Evolutionary conservation across 164 flowering plant genomes (phyloP).

Genomic region (Vitis cinerea): DNA sequence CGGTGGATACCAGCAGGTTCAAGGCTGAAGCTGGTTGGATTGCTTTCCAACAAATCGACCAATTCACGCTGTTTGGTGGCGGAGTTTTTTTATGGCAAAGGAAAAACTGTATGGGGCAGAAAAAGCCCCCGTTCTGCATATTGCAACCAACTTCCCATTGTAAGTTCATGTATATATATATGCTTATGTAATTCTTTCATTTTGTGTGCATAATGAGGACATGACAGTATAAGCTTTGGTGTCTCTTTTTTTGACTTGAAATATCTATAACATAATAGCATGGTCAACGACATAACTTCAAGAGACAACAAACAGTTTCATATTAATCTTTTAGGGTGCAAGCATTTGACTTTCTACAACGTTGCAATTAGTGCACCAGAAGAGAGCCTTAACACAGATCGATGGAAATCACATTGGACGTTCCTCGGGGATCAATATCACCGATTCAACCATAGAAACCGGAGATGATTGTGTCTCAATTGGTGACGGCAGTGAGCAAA

Average conservation of each 20-base stretch:
- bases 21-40: constrained; percentile 17
- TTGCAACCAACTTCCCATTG: constrained; percentile 9
- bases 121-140: constrained; percentile 7
- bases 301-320: constrained; percentile 26
- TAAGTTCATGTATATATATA: background rate
- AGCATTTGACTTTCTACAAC: constrained; percentile 17
- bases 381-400: constrained; percentile 34
- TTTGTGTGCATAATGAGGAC: too few relatives aligned
- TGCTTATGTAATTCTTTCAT: too few relatives aligned
- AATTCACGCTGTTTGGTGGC: constrained; percentile 19
- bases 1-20: background rate
- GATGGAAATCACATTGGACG: constrained; percentile 44
- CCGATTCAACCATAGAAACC: constrained; percentile 19
- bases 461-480: constrained; percentile 51
- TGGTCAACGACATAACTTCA: constrained; percentile 21
- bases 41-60: constrained; percentile 6
- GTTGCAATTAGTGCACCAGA: constrained; percentile 26
- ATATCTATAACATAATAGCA: constrained; percentile 15
- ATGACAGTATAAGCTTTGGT: too few relatives aligned
- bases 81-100: constrained; percentile 27
- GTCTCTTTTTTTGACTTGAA: too few relatives aligned
- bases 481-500: background rate
- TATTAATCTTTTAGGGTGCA: constrained; percentile 15
- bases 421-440: constrained; percentile 23
- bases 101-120: constrained; percentile 16